These are phyloP conservation scores for Stemphylium vesicarium DNA, from an alignment of 2,329 filamentous ascomycete species.

Conservation along the genomic window DNA sequence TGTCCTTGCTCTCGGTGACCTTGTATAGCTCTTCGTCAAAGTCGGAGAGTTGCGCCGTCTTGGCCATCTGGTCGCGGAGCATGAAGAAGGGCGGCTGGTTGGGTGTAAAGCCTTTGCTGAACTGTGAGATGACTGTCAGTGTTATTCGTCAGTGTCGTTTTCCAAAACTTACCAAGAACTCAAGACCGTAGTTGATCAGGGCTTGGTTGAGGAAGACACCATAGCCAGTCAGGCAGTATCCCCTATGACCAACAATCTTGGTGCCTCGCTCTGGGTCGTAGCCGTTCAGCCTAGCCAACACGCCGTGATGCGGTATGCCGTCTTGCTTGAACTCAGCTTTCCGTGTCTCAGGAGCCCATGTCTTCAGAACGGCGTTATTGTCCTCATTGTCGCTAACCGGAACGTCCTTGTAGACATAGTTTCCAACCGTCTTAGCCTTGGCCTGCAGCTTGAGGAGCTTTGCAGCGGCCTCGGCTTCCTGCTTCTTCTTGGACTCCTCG, in stretches of 20 bases:
- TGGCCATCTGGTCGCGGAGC: slow-evolving; percentile 94
- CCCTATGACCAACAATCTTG: slow-evolving; percentile 92
- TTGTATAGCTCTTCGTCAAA: slow-evolving; percentile 99
- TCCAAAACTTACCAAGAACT: slow-evolving; percentile 1
- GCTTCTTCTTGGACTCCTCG: slow-evolving; percentile 80
- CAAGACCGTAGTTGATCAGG: slow-evolving; percentile 83
- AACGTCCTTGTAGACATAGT: slow-evolving; percentile 89
- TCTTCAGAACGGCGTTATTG: slow-evolving; percentile 77
- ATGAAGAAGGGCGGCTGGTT: slow-evolving; percentile 72
- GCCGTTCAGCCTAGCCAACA: slow-evolving; percentile 83
- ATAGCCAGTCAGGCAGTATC: slow-evolving; percentile 90
- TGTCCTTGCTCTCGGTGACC: slow-evolving; percentile 81
- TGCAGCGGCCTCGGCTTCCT: slow-evolving; percentile 74
- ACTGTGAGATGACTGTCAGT: slow-evolving; percentile 29
- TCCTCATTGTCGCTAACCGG: slow-evolving; percentile 86
- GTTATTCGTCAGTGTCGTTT: background rate
- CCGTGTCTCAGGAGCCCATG: slow-evolving; percentile 80
- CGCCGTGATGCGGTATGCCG: slow-evolving; percentile 90
- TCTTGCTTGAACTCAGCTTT: slow-evolving; percentile 79
- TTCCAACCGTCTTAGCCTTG: slow-evolving; percentile 85
- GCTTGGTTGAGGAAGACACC: slow-evolving; percentile 92
- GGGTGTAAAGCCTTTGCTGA: slow-evolving; percentile 78
- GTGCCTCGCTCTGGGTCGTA: slow-evolving; percentile 82
- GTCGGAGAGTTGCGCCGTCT: slow-evolving; percentile 95
- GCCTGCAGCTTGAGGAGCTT: slow-evolving; percentile 76